Evolutionary conservation across 1,284 basidiomycete species (phyloP), one percentile per base, ranked within the genome.

Genomic region (Marasmius oreades): DNA sequence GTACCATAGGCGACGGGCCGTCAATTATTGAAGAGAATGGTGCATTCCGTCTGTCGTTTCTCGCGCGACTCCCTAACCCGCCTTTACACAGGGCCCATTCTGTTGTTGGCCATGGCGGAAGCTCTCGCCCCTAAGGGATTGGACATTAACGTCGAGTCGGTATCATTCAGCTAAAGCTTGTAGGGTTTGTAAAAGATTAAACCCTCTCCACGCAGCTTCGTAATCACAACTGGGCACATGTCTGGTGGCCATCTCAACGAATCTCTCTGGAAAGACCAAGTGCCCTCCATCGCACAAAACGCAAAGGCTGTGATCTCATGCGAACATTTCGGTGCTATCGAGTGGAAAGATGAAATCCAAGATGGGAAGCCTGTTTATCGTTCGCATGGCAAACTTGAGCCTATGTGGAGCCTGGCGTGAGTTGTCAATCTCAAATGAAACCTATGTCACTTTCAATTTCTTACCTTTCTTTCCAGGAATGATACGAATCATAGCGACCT

Each of bases 361-460:
- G 50, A 53, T n/a, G 67, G 64, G 4, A 56, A 59, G 45, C 62
- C 63, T 0, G 61, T 64, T 33, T 69, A 65, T 56, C 51, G 63
- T 46, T 43, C 68, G 7, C 68, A 67, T 1, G 67, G 67, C 18
- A 59, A 55, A 8, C 51, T 68, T 24, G 67, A 68, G 48, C 67
- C 67, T 0, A 69, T 69, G 67, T 69, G 67, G 67, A 69, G 67
- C 5, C 68, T 68, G 67, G 67, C 62, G 10, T 10, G 10, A n/a
- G n/a, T n/a, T n/a, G n/a, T n/a, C n/a, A n/a, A n/a, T n/a, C n/a
- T n/a, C n/a, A n/a, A n/a, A n/a, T n/a, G n/a, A 3, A n/a, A 46
- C 44, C 42, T 4, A n/a, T n/a, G 24, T 6, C 37, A 8, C 18
- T 48, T 48, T 31, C 18, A 28, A 2, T 22, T 11, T n/a, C 51